Conservation (phyloP, 177 flowering plant species). For the Vitis hybrid region DNA sequence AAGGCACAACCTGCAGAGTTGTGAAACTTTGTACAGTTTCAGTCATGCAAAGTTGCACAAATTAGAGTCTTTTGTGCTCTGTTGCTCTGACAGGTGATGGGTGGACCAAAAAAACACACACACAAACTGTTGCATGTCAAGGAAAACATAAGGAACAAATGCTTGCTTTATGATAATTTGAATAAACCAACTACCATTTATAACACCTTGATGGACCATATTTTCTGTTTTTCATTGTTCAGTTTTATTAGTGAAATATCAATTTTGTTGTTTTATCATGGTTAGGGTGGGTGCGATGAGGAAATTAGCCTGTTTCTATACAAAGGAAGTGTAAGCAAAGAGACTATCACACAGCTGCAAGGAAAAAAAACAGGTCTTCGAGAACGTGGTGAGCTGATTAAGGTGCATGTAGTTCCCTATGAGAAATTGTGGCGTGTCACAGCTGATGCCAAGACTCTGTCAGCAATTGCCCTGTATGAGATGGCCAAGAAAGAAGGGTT, state of each 20-base stretch:
- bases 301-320: constrained; percentile 72
- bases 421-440: constrained; percentile 78
- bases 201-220: no score
- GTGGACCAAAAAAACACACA: no score
- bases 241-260: background rate
- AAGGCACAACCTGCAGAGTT: no score
- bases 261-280: constrained; percentile 8
- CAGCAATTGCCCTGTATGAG: constrained; percentile 78
- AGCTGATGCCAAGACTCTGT: constrained; percentile 72
- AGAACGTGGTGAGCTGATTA: constrained; percentile 91
- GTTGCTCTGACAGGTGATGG: no score
- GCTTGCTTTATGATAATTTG: no score
- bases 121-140: no score
- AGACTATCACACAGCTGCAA: constrained; percentile 55
- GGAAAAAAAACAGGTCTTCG: constrained; percentile 87
- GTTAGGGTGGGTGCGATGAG: constrained; percentile 96
- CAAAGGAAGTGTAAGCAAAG: constrained; percentile 56
- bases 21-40: no score
- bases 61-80: no score
- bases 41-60: no score
- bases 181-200: no score
- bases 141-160: no score
- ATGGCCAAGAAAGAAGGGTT: constrained; percentile 79
- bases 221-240: background rate
- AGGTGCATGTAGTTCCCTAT: constrained; percentile 80